Evolutionary conservation across 129 eudicot species (phyloP).

Genomic region (Apium graveolens): DNA sequence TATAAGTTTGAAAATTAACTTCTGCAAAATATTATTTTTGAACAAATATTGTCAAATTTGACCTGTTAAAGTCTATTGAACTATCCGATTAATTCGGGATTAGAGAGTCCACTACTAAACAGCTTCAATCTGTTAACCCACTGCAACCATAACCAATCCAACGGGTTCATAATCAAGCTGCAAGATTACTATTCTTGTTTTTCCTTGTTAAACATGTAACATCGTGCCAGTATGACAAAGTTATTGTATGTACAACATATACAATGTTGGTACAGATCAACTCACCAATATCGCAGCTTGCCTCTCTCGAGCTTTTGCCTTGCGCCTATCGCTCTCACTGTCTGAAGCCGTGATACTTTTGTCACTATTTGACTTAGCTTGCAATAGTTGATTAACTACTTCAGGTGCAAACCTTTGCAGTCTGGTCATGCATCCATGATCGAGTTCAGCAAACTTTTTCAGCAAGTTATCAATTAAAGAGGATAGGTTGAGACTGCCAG

Average conservation of each 20-base stretch:
- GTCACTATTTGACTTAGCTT: conserved; percentile 25
- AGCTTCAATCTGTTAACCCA: background rate
- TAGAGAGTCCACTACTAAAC: background rate
- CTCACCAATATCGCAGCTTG: conserved; percentile 95
- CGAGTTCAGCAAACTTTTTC: conserved; percentile 81
- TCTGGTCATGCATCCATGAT: conserved; percentile 47
- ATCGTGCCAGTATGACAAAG: background rate
- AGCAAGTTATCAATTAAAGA: conserved; percentile 54
- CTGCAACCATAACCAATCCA: background rate
- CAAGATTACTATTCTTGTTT: background rate
- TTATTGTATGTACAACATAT: background rate
- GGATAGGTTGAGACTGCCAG: conserved; percentile 59
- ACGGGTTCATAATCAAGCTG: background rate
- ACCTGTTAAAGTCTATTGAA: background rate
- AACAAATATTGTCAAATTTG: background rate
- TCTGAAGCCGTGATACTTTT: conserved; percentile 19
- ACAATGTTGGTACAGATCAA: background rate
- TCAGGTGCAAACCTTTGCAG: conserved; percentile 68
- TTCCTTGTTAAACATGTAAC: background rate
- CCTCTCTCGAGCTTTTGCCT: conserved; percentile 93
- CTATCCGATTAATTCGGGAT: background rate
- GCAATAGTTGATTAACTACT: conserved; percentile 47
- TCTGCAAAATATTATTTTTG: background rate
- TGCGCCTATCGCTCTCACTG: conserved; percentile 71
- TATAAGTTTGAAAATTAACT: too few relatives aligned